A percentile compares a stretch with the other conserved stretches of the same genome.
Evolutionary conservation across 2,329 filamentous ascomycete species (phyloP).

Genomic region (Aspergillus pseudonomiae): DNA sequence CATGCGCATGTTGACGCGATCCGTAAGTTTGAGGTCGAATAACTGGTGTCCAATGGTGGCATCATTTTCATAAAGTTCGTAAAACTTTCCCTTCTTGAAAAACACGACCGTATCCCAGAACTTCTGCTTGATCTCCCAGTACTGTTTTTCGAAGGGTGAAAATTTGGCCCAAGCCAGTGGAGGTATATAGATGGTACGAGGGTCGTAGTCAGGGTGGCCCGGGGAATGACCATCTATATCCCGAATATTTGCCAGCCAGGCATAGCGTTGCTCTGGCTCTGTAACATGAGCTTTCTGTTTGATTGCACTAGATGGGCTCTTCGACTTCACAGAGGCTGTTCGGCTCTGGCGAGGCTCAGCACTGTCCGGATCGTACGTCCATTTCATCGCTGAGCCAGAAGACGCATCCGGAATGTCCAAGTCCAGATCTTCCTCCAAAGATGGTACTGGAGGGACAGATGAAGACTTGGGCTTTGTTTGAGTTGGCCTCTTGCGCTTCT

Average conservation of each 20-base stretch:
- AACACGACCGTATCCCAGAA: constrained; percentile 98
- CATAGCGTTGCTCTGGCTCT: constrained; percentile 83
- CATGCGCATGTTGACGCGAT: constrained; percentile 99
- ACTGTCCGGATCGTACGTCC: constrained; percentile 72
- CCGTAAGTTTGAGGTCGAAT: constrained; percentile 96
- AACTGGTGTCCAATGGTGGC: constrained; percentile 94
- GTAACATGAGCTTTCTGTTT: constrained; percentile 74
- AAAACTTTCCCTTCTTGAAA: constrained; percentile 99
- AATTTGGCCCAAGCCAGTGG: constrained; percentile 78
- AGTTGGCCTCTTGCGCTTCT: constrained; percentile 71
- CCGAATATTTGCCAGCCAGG: constrained; percentile 83
- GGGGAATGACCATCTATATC: constrained; percentile 82
- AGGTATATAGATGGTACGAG: constrained; percentile 87
- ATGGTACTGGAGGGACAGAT: constrained; percentile 52
- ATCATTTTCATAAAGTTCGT: constrained; percentile 97
- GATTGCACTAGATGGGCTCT: constrained; percentile 38
- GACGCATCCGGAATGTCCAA: constrained; percentile 57
- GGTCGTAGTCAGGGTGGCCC: constrained; percentile 86
- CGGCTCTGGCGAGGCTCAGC: constrained; percentile 55
- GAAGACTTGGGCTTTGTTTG: constrained; percentile 41
- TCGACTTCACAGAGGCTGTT: constrained; percentile 39
- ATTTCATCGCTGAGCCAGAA: constrained; percentile 77
- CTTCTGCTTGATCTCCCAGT: constrained; percentile 99
- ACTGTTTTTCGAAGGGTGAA: constrained; percentile 94
- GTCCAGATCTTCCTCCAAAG: constrained; percentile 58